A percentile compares a stretch with the other conserved stretches of the same genome.
Conservation (phyloP, 2,329 filamentous ascomycete genomes). For the Colletotrichum truncatum region DNA sequence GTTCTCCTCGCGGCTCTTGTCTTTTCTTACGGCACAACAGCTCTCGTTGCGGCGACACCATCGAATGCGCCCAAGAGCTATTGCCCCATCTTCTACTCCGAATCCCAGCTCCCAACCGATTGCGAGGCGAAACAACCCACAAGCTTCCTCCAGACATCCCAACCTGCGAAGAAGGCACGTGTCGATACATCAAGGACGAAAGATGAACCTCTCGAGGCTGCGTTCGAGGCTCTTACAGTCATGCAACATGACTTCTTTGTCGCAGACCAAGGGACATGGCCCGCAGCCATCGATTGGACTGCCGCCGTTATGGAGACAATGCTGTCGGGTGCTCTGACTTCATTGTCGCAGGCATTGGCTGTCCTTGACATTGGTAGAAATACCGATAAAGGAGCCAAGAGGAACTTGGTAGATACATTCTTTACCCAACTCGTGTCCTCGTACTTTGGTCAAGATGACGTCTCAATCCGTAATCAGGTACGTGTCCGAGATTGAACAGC, state of each 20-base stretch:
- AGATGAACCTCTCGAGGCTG: slow-evolving; percentile 51
- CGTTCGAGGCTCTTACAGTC: slow-evolving; percentile 73
- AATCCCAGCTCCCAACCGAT: slow-evolving; percentile 15
- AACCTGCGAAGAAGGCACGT: not conserved
- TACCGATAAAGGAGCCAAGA: slow-evolving; percentile 61
- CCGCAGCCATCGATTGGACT: slow-evolving; percentile 91
- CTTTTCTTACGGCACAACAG: not conserved
- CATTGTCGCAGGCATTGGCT: slow-evolving; percentile 70
- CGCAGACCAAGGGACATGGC: slow-evolving; percentile 83
- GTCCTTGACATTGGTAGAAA: slow-evolving; percentile 43
- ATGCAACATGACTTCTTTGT: slow-evolving; percentile 85
- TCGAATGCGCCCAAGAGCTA: slow-evolving; percentile 15
- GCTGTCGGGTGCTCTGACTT: slow-evolving; percentile 75
- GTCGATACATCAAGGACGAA: slow-evolving; percentile 17
- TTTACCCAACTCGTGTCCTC: slow-evolving; percentile 81
- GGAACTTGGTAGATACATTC: slow-evolving; percentile 85
- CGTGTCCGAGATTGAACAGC: not conserved
- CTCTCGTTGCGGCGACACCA: slow-evolving; percentile 3
- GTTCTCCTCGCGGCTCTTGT: slow-evolving; percentile 13
- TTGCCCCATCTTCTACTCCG: slow-evolving; percentile 31
- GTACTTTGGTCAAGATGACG: slow-evolving; percentile 87
- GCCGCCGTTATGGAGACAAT: slow-evolving; percentile 85
- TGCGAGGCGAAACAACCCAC: slow-evolving; percentile 22
- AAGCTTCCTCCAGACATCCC: slow-evolving; percentile 13
- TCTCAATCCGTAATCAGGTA: slow-evolving; percentile 72